Evolutionary conservation across 1,139 yeast species (phyloP).

Genomic region (Taiozyma sp.): DNA sequence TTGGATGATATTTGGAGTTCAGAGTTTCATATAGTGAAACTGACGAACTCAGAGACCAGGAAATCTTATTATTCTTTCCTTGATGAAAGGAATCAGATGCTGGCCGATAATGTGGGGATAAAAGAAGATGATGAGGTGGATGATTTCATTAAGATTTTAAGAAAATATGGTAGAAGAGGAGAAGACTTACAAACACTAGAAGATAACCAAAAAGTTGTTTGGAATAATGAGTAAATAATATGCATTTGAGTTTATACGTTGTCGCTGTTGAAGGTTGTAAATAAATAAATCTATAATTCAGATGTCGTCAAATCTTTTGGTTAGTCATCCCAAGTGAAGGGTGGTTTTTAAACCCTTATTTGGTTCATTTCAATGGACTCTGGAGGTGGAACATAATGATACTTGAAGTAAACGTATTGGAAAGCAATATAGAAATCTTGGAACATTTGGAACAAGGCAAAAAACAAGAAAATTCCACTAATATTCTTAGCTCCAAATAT

Average conservation of each 20-base stretch:
- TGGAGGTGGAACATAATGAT: constrained; percentile 23
- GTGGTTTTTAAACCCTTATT: constrained; percentile 5
- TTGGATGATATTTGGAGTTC: constrained; percentile 26
- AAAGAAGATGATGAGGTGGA: constrained; percentile 26
- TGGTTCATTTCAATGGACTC: constrained; percentile 20
- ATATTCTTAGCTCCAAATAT: constrained; percentile 68
- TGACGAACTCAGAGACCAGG: constrained; percentile 10
- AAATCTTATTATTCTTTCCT: constrained; percentile 17
- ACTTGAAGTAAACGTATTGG: constrained; percentile 62
- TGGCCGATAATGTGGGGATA: constrained; percentile 12
- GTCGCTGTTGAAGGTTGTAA: not conserved
- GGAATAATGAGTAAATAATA: constrained; percentile 19
- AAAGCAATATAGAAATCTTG: constrained; percentile 73
- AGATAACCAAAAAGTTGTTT: constrained; percentile 5
- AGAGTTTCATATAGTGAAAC: constrained; percentile 11
- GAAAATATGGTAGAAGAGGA: constrained; percentile 37
- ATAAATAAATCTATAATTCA: not conserved
- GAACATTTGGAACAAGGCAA: constrained; percentile 78
- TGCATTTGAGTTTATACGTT: not conserved
- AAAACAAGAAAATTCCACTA: constrained; percentile 64
- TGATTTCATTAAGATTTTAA: constrained; percentile 27
- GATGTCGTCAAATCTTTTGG: not conserved
- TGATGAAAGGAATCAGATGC: constrained; percentile 20
- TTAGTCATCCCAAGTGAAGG: not conserved
- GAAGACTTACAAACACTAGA: not conserved